A percentile compares a stretch with the other conserved stretches of the same genome.
Conservation (phyloP, 176 grass and related monocot species). For the Olyra latifolia region DNA sequence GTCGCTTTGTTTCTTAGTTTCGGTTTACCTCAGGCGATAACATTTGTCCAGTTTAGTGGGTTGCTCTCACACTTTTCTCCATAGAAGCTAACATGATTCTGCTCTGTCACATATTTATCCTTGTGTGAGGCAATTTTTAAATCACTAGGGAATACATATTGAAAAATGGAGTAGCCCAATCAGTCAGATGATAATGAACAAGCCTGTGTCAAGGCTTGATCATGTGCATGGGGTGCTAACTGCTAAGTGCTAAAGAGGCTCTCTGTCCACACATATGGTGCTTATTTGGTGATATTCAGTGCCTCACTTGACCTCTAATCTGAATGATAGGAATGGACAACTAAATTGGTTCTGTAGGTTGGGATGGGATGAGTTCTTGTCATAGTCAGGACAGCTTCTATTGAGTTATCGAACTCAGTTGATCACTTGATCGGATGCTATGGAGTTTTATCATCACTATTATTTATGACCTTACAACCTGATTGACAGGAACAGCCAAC, state of each 20-base stretch:
- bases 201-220: neutral
- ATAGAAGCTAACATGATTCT: neutral
- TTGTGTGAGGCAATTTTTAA: neutral
- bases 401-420: neutral
- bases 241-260: neutral
- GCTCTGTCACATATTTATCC: neutral
- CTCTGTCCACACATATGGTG: constrained; percentile 9
- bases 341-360: neutral
- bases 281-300: neutral
- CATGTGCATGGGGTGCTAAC: neutral
- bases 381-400: neutral
- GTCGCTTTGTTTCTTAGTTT: neutral
- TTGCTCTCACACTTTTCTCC: neutral
- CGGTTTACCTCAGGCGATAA: neutral
- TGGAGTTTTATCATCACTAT: neutral
- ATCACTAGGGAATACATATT: neutral
- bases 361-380: neutral
- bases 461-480: constrained; percentile 15
- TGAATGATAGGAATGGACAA: neutral
- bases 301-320: neutral
- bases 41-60: neutral
- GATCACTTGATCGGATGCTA: neutral
- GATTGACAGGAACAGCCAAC: neutral
- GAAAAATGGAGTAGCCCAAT: neutral
- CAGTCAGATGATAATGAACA: neutral